These are phyloP conservation scores for Zalerion maritima DNA, from an alignment of 495 filamentous ascomycete species.

Conservation along the genomic window DNA sequence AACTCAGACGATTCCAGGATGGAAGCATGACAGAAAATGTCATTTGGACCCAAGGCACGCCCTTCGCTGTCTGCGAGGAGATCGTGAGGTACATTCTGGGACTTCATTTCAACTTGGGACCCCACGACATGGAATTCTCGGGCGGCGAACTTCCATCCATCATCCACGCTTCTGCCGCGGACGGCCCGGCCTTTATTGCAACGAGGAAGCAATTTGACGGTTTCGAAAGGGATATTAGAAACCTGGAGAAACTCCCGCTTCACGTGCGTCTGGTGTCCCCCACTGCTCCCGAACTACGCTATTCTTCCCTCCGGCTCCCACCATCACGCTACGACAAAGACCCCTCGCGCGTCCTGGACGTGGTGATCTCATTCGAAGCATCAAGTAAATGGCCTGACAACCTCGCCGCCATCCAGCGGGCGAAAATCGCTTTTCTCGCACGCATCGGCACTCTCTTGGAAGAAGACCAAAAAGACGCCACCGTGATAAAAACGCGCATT, in stretches of 20 bases:
- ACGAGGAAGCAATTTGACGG: slow-evolving; percentile 44
- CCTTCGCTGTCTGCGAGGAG: slow-evolving; percentile 55
- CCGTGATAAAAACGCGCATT: slow-evolving; percentile 44
- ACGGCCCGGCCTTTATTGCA: slow-evolving; percentile 36
- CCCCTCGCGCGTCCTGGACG: slow-evolving; percentile 45
- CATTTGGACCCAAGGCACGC: slow-evolving; percentile 56
- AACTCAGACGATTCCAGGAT: slow-evolving; percentile 60
- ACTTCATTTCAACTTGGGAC: slow-evolving; percentile 40
- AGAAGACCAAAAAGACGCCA: slow-evolving; percentile 26
- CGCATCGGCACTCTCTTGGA: slow-evolving; percentile 63
- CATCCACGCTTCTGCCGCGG: slow-evolving; percentile 30
- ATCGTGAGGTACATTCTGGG: slow-evolving; percentile 61
- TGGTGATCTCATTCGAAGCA: slow-evolving; percentile 81
- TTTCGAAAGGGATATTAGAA: slow-evolving; percentile 58
- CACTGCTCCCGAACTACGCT: slow-evolving; percentile 56
- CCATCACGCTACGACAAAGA: too few species aligned
- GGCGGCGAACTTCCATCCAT: slow-evolving; percentile 47
- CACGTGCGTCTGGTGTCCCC: slow-evolving; percentile 63
- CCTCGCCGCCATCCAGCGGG: slow-evolving; percentile 74
- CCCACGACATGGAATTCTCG: slow-evolving; percentile 38
- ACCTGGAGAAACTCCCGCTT: slow-evolving; percentile 66
- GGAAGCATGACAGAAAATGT: slow-evolving; percentile 64
- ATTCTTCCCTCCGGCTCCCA: slow-evolving; percentile 41
- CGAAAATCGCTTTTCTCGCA: slow-evolving; percentile 81
- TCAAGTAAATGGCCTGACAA: slow-evolving; percentile 91